phyloP scores from a whole-genome alignment of 768 basidiomycete species.

The Tephrocybe sp. region DNA sequence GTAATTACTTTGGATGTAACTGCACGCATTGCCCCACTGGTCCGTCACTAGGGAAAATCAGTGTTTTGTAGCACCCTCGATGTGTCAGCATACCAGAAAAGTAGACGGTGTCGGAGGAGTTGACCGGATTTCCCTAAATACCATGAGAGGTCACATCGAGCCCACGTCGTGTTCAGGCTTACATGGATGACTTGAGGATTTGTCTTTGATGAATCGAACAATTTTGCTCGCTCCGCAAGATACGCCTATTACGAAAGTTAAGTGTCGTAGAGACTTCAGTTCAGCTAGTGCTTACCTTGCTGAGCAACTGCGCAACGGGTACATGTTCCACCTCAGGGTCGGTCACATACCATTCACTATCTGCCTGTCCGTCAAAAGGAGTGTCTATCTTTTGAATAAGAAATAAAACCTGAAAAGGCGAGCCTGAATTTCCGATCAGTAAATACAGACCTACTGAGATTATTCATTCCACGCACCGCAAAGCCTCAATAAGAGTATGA shows the following conservation, averaged over 20 bases:
- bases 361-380: constrained; percentile 31
- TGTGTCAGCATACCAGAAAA: constrained; percentile 60
- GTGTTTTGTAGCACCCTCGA: background rate
- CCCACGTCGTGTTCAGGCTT: constrained; percentile 17
- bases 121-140: constrained; percentile 70
- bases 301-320: constrained; percentile 80
- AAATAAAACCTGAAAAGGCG: constrained; percentile 66
- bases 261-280: background rate
- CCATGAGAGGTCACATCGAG: constrained; percentile 8
- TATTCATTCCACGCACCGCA: constrained; percentile 49
- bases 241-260: constrained; percentile 62
- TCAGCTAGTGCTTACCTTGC: constrained; percentile 52
- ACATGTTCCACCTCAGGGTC: constrained; percentile 80
- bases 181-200: constrained; percentile 69
- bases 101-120: constrained; percentile 92
- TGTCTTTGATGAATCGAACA: constrained; percentile 70
- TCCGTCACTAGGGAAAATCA: constrained; percentile 57
- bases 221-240: constrained; percentile 69
- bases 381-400: background rate
- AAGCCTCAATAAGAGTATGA: constrained; percentile 81
- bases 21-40: constrained; percentile 88
- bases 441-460: background rate
- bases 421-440: constrained; percentile 34
- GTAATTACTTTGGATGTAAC: constrained; percentile 87
- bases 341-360: constrained; percentile 87